phyloP scores from a whole-genome alignment of 805 yeast species.

The Barnettozyma vustinii region DNA sequence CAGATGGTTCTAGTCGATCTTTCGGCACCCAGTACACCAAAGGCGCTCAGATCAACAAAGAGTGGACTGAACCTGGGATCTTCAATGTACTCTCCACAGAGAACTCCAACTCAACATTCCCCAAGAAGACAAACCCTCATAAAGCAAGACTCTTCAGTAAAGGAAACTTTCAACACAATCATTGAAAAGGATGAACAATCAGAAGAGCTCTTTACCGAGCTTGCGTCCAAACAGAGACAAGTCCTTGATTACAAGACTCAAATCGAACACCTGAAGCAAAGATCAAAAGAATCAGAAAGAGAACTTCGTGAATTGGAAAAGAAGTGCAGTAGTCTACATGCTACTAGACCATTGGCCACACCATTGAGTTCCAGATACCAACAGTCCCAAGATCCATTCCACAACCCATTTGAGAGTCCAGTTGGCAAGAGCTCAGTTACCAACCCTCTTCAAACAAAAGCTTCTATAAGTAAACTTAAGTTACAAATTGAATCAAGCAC shows the following conservation, averaged over 20 bases:
- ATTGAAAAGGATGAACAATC: constrained; percentile 3
- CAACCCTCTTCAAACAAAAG: constrained; percentile 6
- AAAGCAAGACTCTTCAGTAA: not conserved
- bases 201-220: constrained; percentile 28
- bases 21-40: not conserved
- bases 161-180: not conserved
- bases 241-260: constrained; percentile 44
- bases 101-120: not conserved
- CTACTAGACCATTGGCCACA: constrained; percentile 1
- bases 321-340: constrained; percentile 20
- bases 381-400: not conserved
- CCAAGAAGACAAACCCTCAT: not conserved
- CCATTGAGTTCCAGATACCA: not conserved
- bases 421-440: not conserved
- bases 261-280: constrained; percentile 29
- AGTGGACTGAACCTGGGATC: constrained; percentile 9
- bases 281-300: constrained; percentile 34
- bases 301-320: constrained; percentile 34
- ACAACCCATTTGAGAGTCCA: not conserved
- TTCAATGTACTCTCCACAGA: constrained; percentile 5
- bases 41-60: constrained; percentile 1
- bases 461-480: constrained; percentile 13
- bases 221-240: constrained; percentile 50
- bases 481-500: constrained; percentile 8
- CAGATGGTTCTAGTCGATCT: not conserved